Evolutionary conservation across 306 rosid genomes (phyloP).

Genomic region (Senna tora): DNA sequence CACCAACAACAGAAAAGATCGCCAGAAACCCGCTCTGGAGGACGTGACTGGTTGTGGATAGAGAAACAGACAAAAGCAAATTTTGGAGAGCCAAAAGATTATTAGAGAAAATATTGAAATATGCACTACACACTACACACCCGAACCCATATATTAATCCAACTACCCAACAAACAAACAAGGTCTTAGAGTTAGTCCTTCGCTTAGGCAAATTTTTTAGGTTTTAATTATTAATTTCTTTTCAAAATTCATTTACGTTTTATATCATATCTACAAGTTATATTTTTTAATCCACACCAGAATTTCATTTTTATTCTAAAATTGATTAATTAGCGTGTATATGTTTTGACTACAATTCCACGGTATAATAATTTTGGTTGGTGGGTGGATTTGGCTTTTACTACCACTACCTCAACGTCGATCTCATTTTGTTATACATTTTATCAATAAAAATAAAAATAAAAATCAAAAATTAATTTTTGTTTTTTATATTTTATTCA

Average conservation of each 20-base stretch:
- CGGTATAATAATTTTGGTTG: background rate
- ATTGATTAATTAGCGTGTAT: too few species aligned
- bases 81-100: background rate
- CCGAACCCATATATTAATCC: background rate
- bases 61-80: slow-evolving; percentile 6
- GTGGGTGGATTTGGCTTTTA: background rate
- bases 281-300: too few species aligned
- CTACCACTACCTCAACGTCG: background rate
- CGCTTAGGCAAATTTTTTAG: too few species aligned
- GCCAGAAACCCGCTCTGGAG: slow-evolving; percentile 42
- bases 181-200: too few species aligned
- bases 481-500: too few species aligned
- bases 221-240: too few species aligned
- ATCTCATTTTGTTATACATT: background rate
- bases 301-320: too few species aligned
- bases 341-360: background rate
- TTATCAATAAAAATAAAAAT: too few species aligned
- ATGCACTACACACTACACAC: background rate
- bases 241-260: too few species aligned
- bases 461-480: too few species aligned
- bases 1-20: slow-evolving; percentile 36
- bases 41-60: slow-evolving; percentile 30
- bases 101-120: background rate
- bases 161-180: too few species aligned
- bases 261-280: too few species aligned